Conservation (phyloP, 2,329 filamentous ascomycete species). For the Westerdykella sp. region DNA sequence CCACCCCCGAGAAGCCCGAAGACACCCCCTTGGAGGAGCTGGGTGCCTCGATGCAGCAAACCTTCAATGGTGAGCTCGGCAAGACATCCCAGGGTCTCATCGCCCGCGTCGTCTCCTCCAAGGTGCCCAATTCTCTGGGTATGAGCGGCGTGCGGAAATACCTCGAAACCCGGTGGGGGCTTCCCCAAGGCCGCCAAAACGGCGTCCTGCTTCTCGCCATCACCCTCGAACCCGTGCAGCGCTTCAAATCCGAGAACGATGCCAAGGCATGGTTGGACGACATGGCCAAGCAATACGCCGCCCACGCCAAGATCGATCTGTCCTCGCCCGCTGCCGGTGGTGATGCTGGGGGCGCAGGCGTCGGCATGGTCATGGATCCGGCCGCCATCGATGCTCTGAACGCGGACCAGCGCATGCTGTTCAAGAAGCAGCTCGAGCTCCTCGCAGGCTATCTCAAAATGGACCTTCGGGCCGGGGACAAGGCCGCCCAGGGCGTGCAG, state of each 20-base stretch:
- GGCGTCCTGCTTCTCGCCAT: slow-evolving; percentile 81
- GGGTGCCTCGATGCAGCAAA: slow-evolving; percentile 90
- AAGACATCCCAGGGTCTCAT: slow-evolving; percentile 93
- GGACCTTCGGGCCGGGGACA: slow-evolving; percentile 93
- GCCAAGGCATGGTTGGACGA: slow-evolving; percentile 90
- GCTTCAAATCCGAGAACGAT: slow-evolving; percentile 82
- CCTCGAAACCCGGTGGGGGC: slow-evolving; percentile 86
- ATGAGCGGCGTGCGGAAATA: slow-evolving; percentile 95
- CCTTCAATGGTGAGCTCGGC: slow-evolving; percentile 97
- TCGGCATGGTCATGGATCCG: slow-evolving; percentile 99
- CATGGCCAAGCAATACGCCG: slow-evolving; percentile 82
- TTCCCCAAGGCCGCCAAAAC: slow-evolving; percentile 81
- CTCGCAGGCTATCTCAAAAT: slow-evolving; percentile 95
- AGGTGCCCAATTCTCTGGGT: slow-evolving; percentile 99
- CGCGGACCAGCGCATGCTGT: slow-evolving; percentile 89
- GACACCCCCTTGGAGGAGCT: slow-evolving; percentile 95
- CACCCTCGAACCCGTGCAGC: slow-evolving; percentile 84
- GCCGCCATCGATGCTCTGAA: slow-evolving; percentile 94
- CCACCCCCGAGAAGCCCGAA: slow-evolving; percentile 96
- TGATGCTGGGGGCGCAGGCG: slow-evolving; percentile 63
- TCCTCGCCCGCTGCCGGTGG: slow-evolving; percentile 65
- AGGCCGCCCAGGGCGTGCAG: slow-evolving; percentile 77
- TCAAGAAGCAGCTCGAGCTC: slow-evolving; percentile 97
- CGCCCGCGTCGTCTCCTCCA: slow-evolving; percentile 91
- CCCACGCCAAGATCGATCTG: slow-evolving; percentile 74